Evolutionary conservation across 768 basidiomycete species (phyloP), one percentile per base, ranked within the genome.

Genomic region (Tylopilus subfusipes): DNA sequence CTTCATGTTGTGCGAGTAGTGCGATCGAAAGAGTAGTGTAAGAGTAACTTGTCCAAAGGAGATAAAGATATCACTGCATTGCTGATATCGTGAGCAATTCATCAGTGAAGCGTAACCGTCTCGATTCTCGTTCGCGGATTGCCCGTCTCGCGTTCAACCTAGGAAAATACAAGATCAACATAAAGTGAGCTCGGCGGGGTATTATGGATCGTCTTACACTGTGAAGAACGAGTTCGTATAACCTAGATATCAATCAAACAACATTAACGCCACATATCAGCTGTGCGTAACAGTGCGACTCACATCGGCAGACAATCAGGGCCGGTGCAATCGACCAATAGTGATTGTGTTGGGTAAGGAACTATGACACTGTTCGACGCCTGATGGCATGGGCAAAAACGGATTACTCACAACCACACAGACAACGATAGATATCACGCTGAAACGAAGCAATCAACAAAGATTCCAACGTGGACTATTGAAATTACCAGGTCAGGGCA

Each of bases 91-190:
- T n/a, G n/a, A n/a, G n/a, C n/a, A n/a, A n/a, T n/a, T n/a, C n/a
- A n/a, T n/a, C n/a, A n/a, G n/a, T n/a, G n/a, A n/a, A n/a, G n/a
- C n/a, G n/a, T n/a, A n/a, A n/a, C 40, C 30, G 47, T 29, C 47
- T 52, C 18, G n/a, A 11, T 21, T 59, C 53, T 2, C 59, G 59
- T 34, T 55, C 53, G n/a, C 59, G 57, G 11, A 60, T 59, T 6
- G 2, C 16, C 14, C 19, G 50, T 42, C n/a, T n/a, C n/a, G n/a
- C n/a, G n/a, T n/a, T n/a, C n/a, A n/a, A n/a, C n/a, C n/a, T n/a
- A n/a, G n/a, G n/a, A n/a, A n/a, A n/a, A n/a, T 57, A 18, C 12
- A 51, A 48, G 16, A 59, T 60, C 4, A 60, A 29, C 25, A 57
- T 55, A 27, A n/a, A 10, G 6, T 30, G 12, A 48, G 27, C 11